Percentiles rank a stretch among this genome's conserved stretches.
Conservation (phyloP, 176 grass and related monocot species). For the maize (Zea mays) region DNA sequence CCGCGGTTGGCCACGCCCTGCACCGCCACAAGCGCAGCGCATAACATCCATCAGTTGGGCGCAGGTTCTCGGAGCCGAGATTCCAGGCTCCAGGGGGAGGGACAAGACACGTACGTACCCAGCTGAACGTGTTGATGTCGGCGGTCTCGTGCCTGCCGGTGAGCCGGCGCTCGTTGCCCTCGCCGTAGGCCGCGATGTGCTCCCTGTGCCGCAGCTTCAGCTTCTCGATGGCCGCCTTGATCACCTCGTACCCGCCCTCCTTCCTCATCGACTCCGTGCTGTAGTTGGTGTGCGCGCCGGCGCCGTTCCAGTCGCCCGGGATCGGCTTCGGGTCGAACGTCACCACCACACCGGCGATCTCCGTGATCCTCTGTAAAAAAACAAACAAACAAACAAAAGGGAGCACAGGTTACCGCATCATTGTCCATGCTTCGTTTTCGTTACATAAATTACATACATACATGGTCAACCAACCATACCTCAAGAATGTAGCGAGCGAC, state of each 20-base stretch:
- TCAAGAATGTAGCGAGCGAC: slow-evolving; percentile 94
- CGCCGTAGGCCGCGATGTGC: slow-evolving; percentile 91
- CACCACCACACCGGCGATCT: slow-evolving; percentile 89
- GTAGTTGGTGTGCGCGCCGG: slow-evolving; percentile 94
- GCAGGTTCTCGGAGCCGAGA: too few relatives aligned
- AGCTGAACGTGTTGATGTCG: slow-evolving; percentile 92
- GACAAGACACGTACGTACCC: slow-evolving; percentile 39
- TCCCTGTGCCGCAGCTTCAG: slow-evolving; percentile 71
- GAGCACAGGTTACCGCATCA: background rate
- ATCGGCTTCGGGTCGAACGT: slow-evolving; percentile 95
- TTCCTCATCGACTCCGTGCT: slow-evolving; percentile 96
- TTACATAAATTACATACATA: background rate
- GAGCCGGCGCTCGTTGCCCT: slow-evolving; percentile 94
- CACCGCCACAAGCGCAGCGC: too few relatives aligned
- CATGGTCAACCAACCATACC: slow-evolving; percentile 33
- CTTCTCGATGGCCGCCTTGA: slow-evolving; percentile 82
- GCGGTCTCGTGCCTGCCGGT: slow-evolving; percentile 93
- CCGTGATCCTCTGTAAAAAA: slow-evolving; percentile 74
- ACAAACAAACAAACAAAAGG: too few relatives aligned
- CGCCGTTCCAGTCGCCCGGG: slow-evolving; percentile 96
- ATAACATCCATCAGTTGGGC: too few relatives aligned
- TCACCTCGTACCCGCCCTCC: slow-evolving; percentile 79
- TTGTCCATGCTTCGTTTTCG: too few relatives aligned
- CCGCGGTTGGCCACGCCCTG: slow-evolving; percentile 97
- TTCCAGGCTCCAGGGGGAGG: too few relatives aligned